Evolutionary conservation across 495 filamentous ascomycete genomes (phyloP), one percentile per base, ranked within the genome.

Genomic region (Neurospora tetrasperma): DNA sequence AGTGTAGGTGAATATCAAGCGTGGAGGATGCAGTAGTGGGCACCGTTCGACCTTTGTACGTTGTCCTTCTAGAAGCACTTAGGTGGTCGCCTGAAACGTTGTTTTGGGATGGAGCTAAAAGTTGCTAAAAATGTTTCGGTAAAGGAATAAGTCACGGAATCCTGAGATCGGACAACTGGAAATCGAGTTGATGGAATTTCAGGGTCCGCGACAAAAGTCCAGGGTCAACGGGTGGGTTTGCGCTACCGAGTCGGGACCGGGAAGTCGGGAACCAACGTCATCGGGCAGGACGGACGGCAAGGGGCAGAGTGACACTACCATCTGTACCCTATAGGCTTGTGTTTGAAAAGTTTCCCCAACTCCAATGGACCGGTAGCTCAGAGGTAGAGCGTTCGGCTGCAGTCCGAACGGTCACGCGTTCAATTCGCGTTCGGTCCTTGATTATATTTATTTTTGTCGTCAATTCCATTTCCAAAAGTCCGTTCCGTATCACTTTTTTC

Each of bases 341-440:
- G 11, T 14, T 1, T 31, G 1, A 7, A 9, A 16, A 8, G 0
- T 0, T 2, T 27, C 1, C 0, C 1, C 2, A 59, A 59, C 11
- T 27, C 20, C 23, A 59, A 59, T 10, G 44, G 44, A 48, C 44
- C 44, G 44, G 44, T 48, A 48, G 44, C 44, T 48, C 44, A 46
- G 43, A 46, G 43, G 43, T 46, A 46, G 43, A 46, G 43, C 43
- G 43, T 46, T 46, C 43, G 43, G 39, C 35, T 38, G 35, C 35
- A 38, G 35, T 38, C 35, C 35, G 35, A 38, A 62, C 54, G 54
- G 54, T 62, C 54, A 62, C 54, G 54, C 54, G 54, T 62, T 62
- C 54, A 62, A 62, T 62, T 62, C 54, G 54, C 54, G 54, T 62
- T 62, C 54, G 54, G 54, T 62, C 54, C 54, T 62, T 23, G 23